These are phyloP conservation scores for Paspalum vaginatum DNA, from an alignment of 176 grass and related monocot genomes.

Conservation along the genomic window DNA sequence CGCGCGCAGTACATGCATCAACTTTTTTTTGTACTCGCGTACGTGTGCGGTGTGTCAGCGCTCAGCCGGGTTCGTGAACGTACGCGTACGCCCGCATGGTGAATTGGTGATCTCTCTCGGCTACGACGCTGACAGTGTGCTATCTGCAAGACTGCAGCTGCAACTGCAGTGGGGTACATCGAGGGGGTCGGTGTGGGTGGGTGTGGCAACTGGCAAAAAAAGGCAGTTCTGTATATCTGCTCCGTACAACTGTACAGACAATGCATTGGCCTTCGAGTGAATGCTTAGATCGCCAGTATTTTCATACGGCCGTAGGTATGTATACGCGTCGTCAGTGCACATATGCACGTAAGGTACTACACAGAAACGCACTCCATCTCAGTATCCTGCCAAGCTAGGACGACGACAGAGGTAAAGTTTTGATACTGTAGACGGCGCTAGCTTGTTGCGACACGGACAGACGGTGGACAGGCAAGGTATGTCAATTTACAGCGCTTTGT, in stretches of 20 bases:
- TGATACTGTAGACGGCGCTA: neutral
- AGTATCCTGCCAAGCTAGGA: neutral
- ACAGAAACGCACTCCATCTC: neutral
- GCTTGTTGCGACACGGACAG: neutral
- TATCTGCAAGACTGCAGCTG: too few relatives aligned
- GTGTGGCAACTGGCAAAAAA: neutral
- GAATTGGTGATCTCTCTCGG: neutral
- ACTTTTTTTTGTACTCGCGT: neutral
- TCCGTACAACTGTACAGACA: neutral
- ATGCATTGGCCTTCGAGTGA: too few relatives aligned
- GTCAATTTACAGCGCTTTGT: neutral
- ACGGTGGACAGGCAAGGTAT: too few relatives aligned
- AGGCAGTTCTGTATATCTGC: neutral
- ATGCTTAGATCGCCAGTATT: neutral
- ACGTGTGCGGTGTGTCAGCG: neutral
- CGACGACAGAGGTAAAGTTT: neutral
- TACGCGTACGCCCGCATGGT: neutral
- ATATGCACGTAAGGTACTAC: too few relatives aligned
- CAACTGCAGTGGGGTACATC: too few relatives aligned
- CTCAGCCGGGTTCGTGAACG: neutral
- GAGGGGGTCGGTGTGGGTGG: neutral
- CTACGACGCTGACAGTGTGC: too few relatives aligned
- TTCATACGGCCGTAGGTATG: conserved; percentile 10
- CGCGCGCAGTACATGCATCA: neutral
- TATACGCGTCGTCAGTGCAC: too few relatives aligned